phyloP scores from a whole-genome alignment of 805 yeast genomes.

The Wickerhamomyces bovis region DNA sequence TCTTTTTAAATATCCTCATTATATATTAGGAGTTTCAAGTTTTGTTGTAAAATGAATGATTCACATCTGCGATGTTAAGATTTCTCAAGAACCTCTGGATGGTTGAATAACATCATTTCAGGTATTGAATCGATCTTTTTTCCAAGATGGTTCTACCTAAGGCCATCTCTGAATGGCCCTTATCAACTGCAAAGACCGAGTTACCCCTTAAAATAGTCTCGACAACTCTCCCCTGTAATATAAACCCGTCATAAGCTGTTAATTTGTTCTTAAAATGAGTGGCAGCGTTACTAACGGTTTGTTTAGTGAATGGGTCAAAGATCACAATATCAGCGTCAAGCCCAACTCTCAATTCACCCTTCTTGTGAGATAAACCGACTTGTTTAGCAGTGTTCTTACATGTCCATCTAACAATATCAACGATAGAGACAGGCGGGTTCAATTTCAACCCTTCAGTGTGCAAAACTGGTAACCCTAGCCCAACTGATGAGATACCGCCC shows the following conservation, averaged over 20 bases:
- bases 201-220: slow-evolving; percentile 79
- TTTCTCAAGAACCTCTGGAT: too few relatives aligned
- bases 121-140: slow-evolving; percentile 34
- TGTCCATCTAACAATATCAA: slow-evolving; percentile 76
- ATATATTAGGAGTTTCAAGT: background rate
- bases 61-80: too few relatives aligned
- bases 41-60: background rate
- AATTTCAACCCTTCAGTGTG: slow-evolving; percentile 67
- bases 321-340: slow-evolving; percentile 85
- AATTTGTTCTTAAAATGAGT: slow-evolving; percentile 79
- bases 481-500: slow-evolving; percentile 96
- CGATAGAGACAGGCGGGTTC: slow-evolving; percentile 42
- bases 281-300: slow-evolving; percentile 44
- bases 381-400: slow-evolving; percentile 79
- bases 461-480: slow-evolving; percentile 78
- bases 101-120: background rate
- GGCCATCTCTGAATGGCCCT: slow-evolving; percentile 52
- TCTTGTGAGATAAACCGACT: slow-evolving; percentile 65
- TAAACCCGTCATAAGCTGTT: slow-evolving; percentile 77
- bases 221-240: slow-evolving; percentile 64
- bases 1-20: background rate
- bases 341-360: slow-evolving; percentile 71
- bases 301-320: slow-evolving; percentile 58
- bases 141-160: slow-evolving; percentile 57
- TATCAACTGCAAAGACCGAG: slow-evolving; percentile 48